Conservation (phyloP, 441 rosid genomes). For the Macaranga tanarius region DNA sequence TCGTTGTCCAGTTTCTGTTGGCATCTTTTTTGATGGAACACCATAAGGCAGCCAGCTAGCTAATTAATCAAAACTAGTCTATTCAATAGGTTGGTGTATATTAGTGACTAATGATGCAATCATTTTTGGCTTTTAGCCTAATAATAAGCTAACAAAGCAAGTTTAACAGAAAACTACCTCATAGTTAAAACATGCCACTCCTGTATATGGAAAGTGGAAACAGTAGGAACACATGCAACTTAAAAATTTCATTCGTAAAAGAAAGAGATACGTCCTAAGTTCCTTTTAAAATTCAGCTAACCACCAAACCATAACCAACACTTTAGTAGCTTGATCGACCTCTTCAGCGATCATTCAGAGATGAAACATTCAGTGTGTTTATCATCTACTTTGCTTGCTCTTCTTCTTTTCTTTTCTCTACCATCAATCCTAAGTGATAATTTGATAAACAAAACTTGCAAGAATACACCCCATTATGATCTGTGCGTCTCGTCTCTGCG, state of each 20-base stretch:
- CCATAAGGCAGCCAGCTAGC: neutral
- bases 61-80: neutral
- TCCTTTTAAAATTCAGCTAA: neutral
- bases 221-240: neutral
- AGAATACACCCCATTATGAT: slow-evolving; percentile 56
- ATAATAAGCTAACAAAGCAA: neutral
- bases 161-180: neutral
- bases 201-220: neutral
- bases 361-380: slow-evolving; percentile 24
- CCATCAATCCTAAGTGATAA: slow-evolving; percentile 28
- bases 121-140: slow-evolving; percentile 3
- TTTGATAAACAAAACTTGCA: slow-evolving; percentile 53
- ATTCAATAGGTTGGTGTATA: no score
- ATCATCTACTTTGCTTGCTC: slow-evolving; percentile 10
- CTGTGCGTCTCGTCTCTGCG: slow-evolving; percentile 55
- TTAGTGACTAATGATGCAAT: slow-evolving; percentile 1
- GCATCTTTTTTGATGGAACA: neutral
- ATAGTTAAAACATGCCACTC: neutral
- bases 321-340: neutral
- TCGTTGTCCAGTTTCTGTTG: neutral
- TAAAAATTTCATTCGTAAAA: neutral
- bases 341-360: neutral
- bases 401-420: slow-evolving; percentile 10
- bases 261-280: neutral
- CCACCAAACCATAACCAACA: neutral